Percentiles rank a stretch among this genome's conserved stretches.
phyloP scores from a whole-genome alignment of 495 filamentous ascomycete species.

The Oidiodendron maius region DNA sequence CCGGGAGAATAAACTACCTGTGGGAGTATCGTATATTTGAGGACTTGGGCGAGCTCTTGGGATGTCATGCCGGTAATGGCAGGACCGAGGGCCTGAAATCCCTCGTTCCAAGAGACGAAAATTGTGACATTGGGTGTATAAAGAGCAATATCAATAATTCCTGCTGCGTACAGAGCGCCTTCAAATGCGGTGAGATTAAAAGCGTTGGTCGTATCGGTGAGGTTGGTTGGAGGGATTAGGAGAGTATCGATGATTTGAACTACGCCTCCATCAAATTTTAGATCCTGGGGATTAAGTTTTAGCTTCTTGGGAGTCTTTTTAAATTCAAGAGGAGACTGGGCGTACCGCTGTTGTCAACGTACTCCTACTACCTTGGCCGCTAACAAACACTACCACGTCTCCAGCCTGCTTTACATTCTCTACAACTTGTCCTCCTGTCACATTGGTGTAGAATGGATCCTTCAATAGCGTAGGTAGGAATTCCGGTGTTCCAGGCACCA shows the following conservation, averaged over 20 bases:
- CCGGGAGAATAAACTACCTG: slow-evolving; percentile 45
- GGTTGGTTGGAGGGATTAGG: slow-evolving; percentile 47
- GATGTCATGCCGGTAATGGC: slow-evolving; percentile 39
- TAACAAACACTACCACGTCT: slow-evolving; percentile 30
- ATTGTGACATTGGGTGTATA: slow-evolving; percentile 48
- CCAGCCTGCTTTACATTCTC: slow-evolving; percentile 26
- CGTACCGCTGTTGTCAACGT: slow-evolving; percentile 17
- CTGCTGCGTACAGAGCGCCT: slow-evolving; percentile 46
- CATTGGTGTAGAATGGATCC: slow-evolving; percentile 37
- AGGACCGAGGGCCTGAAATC: slow-evolving; percentile 55
- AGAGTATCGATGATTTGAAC: slow-evolving; percentile 60
- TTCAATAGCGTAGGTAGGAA: slow-evolving; percentile 53
- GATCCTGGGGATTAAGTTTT: slow-evolving; percentile 27
- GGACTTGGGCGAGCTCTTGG: slow-evolving; percentile 38
- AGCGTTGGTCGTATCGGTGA: slow-evolving; percentile 40
- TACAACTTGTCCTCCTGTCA: slow-evolving; percentile 33
- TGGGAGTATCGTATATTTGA: slow-evolving; percentile 55
- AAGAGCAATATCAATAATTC: slow-evolving; percentile 37
- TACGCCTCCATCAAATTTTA: slow-evolving; percentile 56
- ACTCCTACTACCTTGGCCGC: slow-evolving; percentile 32
- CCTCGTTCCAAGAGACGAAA: slow-evolving; percentile 55
- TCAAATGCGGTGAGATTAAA: slow-evolving; percentile 50
- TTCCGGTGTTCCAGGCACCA: slow-evolving; percentile 33
- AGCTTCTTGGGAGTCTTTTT: background rate
- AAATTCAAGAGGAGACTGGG: background rate